Conservation (phyloP, 805 yeast species). For the Clavispora santaluciae region DNA sequence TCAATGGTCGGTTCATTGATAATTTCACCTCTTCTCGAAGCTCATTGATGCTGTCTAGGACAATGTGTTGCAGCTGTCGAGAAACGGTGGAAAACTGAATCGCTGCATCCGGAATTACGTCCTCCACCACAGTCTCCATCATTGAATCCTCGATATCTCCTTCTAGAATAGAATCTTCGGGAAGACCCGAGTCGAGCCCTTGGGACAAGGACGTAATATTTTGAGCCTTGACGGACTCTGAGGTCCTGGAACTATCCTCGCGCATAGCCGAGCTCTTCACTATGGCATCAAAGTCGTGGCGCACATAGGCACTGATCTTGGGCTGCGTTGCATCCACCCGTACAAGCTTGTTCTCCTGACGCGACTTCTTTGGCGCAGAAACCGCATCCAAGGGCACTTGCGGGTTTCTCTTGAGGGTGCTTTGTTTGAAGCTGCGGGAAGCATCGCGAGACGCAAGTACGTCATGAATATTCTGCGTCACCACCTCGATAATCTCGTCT, state of each 20-base stretch:
- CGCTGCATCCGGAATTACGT: background rate
- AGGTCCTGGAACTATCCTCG: too few relatives aligned
- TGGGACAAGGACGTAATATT: too few relatives aligned
- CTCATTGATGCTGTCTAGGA: constrained; percentile 53
- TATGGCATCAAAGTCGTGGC: constrained; percentile 3
- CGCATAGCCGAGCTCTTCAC: background rate
- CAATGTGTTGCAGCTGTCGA: constrained; percentile 33
- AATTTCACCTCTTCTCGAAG: constrained; percentile 49
- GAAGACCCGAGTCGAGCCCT: background rate
- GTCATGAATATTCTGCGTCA: constrained; percentile 47
- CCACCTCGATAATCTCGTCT: constrained; percentile 70
- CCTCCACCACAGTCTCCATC: background rate
- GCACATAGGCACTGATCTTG: constrained; percentile 18
- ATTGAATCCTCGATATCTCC: background rate
- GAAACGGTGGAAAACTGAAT: background rate
- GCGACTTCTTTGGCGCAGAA: constrained; percentile 23
- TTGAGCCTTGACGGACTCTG: too few relatives aligned
- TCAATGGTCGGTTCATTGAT: constrained; percentile 46
- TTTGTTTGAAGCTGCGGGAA: constrained; percentile 65
- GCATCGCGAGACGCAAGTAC: constrained; percentile 55
- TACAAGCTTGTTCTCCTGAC: constrained; percentile 63
- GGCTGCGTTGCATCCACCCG: constrained; percentile 67
- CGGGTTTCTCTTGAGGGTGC: constrained; percentile 29
- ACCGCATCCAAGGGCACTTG: constrained; percentile 6
- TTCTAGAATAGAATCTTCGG: constrained; percentile 2